phyloP scores from a whole-genome alignment of 805 yeast genomes.

The Candida loeiensis region DNA sequence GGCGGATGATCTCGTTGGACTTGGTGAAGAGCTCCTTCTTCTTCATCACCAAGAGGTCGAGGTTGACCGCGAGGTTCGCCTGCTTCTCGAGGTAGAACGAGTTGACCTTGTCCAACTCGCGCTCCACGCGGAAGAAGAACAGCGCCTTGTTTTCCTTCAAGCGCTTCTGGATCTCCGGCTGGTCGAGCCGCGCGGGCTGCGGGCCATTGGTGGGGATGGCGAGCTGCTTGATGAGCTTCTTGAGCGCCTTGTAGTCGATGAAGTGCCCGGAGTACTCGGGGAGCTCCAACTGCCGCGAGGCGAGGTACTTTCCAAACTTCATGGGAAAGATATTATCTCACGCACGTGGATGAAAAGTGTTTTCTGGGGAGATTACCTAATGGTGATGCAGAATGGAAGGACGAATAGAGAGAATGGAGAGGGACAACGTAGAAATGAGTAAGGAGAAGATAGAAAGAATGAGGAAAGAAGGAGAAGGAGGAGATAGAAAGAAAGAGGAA shows the following conservation, averaged over 20 bases:
- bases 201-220: constrained; percentile 41
- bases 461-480: no score
- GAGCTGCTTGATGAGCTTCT: constrained; percentile 83
- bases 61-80: constrained; percentile 73
- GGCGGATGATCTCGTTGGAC: constrained; percentile 11
- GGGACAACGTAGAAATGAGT: no score
- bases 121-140: constrained; percentile 81
- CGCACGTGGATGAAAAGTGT: constrained; percentile 9
- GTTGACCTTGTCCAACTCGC: constrained; percentile 94
- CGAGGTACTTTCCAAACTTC: constrained; percentile 96
- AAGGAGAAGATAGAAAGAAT: no score
- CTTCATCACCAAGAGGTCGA: constrained; percentile 73
- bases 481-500: no score
- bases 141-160: constrained; percentile 89
- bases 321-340: constrained; percentile 14
- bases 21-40: constrained; percentile 49
- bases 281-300: constrained; percentile 87
- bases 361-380: no score
- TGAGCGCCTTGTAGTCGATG: constrained; percentile 90
- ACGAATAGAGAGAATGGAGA: no score
- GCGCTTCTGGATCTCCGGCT: constrained; percentile 36
- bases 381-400: background rate
- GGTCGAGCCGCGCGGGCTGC: constrained; percentile 19
- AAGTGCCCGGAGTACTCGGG: constrained; percentile 94
- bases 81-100: constrained; percentile 89